A percentile compares a stretch with the other conserved stretches of the same genome.
phyloP scores from a whole-genome alignment of 2,329 filamentous ascomycete genomes.

The Arthrinium phaeospermum region DNA sequence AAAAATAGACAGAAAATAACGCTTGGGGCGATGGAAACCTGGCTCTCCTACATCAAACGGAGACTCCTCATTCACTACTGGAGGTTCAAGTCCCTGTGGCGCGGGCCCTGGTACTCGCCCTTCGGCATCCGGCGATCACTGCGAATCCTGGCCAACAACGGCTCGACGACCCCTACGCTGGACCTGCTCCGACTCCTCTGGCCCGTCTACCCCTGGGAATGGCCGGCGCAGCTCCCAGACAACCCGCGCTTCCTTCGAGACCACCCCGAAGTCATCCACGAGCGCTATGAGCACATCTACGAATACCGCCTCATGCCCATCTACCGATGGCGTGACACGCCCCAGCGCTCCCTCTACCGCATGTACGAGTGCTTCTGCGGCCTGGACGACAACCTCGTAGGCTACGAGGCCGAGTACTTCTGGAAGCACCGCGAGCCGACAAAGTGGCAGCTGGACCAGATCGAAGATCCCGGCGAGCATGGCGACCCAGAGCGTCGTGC shows the following conservation, averaged over 20 bases:
- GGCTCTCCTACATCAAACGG: constrained; percentile 15
- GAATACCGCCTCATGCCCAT: constrained; percentile 24
- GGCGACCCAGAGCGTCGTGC: constrained; percentile 33
- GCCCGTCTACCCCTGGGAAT: constrained; percentile 24
- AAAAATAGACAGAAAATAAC: neutral
- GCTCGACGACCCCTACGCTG: neutral
- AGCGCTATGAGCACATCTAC: constrained; percentile 24
- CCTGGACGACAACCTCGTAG: constrained; percentile 31
- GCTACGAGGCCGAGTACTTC: constrained; percentile 37
- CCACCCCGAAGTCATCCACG: constrained; percentile 12
- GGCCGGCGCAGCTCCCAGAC: constrained; percentile 14
- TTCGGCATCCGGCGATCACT: constrained; percentile 8
- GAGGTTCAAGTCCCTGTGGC: constrained; percentile 13
- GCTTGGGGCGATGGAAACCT: constrained; percentile 14
- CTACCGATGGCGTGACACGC: constrained; percentile 33
- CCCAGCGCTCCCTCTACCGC: constrained; percentile 34
- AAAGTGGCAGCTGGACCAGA: constrained; percentile 27
- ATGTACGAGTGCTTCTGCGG: constrained; percentile 37
- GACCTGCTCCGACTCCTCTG: constrained; percentile 21
- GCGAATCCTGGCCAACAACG: constrained; percentile 8
- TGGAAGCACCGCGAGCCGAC: constrained; percentile 30
- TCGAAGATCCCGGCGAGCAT: constrained; percentile 31
- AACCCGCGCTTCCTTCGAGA: constrained; percentile 19
- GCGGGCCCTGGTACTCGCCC: constrained; percentile 10
- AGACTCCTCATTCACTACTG: constrained; percentile 16